Percentiles rank a stretch among this genome's conserved stretches.
phyloP scores from a whole-genome alignment of 1,139 yeast genomes.

The Candida labiduridarum region DNA sequence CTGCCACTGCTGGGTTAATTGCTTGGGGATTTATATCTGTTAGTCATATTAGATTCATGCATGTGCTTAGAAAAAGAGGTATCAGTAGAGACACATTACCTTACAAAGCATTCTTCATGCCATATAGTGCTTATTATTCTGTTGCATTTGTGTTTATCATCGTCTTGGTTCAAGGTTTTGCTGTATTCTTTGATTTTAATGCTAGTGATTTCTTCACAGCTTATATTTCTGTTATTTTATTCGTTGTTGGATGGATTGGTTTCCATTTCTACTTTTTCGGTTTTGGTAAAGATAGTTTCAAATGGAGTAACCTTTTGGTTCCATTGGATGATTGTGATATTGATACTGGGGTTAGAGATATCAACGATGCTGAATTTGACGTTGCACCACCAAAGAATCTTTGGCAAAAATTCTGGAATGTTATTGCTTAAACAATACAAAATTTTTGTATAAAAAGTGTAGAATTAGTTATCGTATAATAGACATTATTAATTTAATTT shows the following conservation, averaged over 20 bases:
- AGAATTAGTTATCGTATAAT: no score
- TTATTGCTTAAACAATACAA: slow-evolving; percentile 20
- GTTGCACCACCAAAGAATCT: slow-evolving; percentile 43
- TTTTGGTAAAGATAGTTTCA: slow-evolving; percentile 32
- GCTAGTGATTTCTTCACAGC: slow-evolving; percentile 64
- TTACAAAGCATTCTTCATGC: slow-evolving; percentile 68
- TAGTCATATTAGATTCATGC: slow-evolving; percentile 70
- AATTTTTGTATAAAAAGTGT: no score
- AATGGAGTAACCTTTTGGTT: slow-evolving; percentile 36
- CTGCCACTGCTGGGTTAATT: slow-evolving; percentile 75
- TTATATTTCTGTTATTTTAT: slow-evolving; percentile 64
- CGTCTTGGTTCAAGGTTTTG: slow-evolving; percentile 71
- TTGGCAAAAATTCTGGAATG: slow-evolving; percentile 58
- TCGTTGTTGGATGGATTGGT: slow-evolving; percentile 51
- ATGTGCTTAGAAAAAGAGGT: slow-evolving; percentile 57
- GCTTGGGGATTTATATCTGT: slow-evolving; percentile 72
- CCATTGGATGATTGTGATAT: slow-evolving; percentile 61
- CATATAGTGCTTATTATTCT: slow-evolving; percentile 64
- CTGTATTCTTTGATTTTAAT: slow-evolving; percentile 56
- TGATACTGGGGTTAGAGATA: slow-evolving; percentile 60
- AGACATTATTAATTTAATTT: no score
- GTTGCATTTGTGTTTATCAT: slow-evolving; percentile 52
- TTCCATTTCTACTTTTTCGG: slow-evolving; percentile 55
- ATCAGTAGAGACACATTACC: slow-evolving; percentile 68
- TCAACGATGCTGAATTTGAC: slow-evolving; percentile 53